Evolutionary conservation across 176 grass and related monocot genomes (phyloP).

Genomic region (Miscanthus lutarioriparius): DNA sequence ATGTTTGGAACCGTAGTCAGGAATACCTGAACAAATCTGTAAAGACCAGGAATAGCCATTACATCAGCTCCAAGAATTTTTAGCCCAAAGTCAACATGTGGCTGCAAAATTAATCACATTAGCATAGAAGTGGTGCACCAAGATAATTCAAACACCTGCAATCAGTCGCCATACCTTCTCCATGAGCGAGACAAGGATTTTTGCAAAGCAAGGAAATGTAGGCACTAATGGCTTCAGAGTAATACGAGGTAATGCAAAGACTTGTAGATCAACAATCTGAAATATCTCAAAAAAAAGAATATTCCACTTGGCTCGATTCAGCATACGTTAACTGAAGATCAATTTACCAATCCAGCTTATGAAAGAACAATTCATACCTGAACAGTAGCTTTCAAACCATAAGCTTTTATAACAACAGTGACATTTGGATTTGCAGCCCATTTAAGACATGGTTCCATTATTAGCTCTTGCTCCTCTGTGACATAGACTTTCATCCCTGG

Average conservation of each 20-base stretch:
- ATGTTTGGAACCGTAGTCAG: neutral
- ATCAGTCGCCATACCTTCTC: conserved; percentile 63
- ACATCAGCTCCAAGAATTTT: conserved; percentile 89
- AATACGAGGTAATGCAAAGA: conserved; percentile 89
- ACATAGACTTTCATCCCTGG: conserved; percentile 96
- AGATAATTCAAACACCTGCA: conserved; percentile 11
- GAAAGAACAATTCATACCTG: conserved; percentile 52
- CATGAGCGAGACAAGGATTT: conserved; percentile 87
- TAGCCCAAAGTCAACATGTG: conserved; percentile 97
- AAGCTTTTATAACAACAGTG: conserved; percentile 66
- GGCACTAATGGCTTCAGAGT: conserved; percentile 92
- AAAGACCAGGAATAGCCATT: conserved; percentile 97
- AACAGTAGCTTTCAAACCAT: conserved; percentile 75
- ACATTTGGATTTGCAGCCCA: conserved; percentile 99
- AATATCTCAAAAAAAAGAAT: conserved; percentile 20
- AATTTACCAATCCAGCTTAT: conserved; percentile 11
- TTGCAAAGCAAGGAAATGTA: conserved; percentile 90
- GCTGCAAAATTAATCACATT: conserved; percentile 59
- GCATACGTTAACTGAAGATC: conserved; percentile 16
- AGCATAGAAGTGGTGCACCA: conserved; percentile 13
- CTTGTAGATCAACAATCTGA: conserved; percentile 93
- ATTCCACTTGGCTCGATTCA: conserved; percentile 5
- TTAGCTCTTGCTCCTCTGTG: conserved; percentile 91
- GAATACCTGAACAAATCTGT: conserved; percentile 86
- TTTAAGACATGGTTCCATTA: conserved; percentile 96